These are phyloP conservation scores for Colletotrichum cereale DNA, from an alignment of 2,329 filamentous ascomycete genomes.

Conservation along the genomic window DNA sequence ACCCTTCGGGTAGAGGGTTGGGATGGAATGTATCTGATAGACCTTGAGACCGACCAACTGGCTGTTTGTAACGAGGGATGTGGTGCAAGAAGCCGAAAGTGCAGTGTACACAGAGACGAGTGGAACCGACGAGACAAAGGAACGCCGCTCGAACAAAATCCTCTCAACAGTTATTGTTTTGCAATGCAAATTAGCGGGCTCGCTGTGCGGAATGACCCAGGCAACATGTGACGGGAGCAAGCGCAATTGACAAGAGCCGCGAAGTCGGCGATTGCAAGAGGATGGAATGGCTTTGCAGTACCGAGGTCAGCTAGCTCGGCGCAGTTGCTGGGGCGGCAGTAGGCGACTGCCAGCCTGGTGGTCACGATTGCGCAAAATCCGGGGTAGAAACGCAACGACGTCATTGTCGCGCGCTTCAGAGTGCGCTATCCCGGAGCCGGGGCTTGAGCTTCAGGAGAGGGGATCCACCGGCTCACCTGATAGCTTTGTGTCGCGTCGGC, in stretches of 20 bases:
- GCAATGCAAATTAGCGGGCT: not conserved
- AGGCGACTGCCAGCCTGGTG: too few species aligned
- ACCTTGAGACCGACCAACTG: not conserved
- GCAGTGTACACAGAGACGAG: not conserved
- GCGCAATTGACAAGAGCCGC: not conserved
- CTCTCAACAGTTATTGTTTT: not conserved
- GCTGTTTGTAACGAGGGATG: not conserved
- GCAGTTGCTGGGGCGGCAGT: constrained; percentile 2
- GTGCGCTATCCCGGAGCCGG: constrained; percentile 9
- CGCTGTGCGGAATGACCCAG: not conserved
- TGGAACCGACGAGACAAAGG: too few species aligned
- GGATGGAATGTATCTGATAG: not conserved
- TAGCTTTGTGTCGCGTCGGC: not conserved
- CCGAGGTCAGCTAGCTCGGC: constrained; percentile 17
- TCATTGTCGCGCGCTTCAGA: constrained; percentile 5
- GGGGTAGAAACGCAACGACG: constrained; percentile 17
- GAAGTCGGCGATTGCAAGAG: not conserved
- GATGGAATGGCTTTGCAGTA: not conserved
- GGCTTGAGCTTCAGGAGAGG: not conserved
- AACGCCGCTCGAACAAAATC: not conserved
- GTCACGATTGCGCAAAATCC: constrained; percentile 8
- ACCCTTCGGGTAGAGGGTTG: not conserved
- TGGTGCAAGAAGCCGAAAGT: not conserved
- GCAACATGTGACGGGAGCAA: not conserved
- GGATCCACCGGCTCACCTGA: not conserved